Base-by-base conservation (phyloP, 2,329 filamentous ascomycete species). In the Aschersonia sp. region DNA sequence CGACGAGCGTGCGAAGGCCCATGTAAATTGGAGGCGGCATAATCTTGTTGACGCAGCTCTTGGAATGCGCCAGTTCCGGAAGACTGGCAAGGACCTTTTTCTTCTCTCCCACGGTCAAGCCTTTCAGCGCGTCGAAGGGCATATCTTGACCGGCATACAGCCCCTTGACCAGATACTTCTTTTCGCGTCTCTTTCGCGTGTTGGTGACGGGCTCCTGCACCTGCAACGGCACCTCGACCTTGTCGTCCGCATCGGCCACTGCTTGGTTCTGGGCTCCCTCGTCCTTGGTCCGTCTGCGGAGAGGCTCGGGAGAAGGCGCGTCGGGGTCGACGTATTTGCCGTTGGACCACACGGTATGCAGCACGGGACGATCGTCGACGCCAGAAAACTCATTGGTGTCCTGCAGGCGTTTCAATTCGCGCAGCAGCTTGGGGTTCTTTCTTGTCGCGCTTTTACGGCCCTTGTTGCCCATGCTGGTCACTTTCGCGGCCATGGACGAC, bases 141-240 rank as follows among this genome's bases (percentile, higher is more conserved):
- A 65, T 66, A 31, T 81, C 73, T 62, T 96, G 91, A 31, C 92
- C 92, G 1, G 87, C 82, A 59, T 94, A 97, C 10, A 97, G 72
- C 7, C 91, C 92, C 61, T 89, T 85, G 47, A 74, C 72, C 47
- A 94, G 71, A 77, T 85, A 97, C 54, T 80, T 81, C 70, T 94
- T 94, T 46, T 71, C 66, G 40, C 70, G 72, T 48, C 74, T 68
- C 53, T 68, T 65, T 52, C 64, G 68, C 7, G 54, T 53, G 30
- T 62, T 57, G 9, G 63, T 59, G 5, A 62, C 55, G 30, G 65
- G 62, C 55, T 74, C 71, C 47, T 60, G 52, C 46, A 68, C 63
- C 35, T 61, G 55, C 5, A 28, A 31, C 32, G 12, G 31, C 20
- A 44, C 49, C 44, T 46, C 28, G 4, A 46, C 44, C 45, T 63